Conservation (phyloP, 1,284 basidiomycete genomes). For the Mycena sp. region DNA sequence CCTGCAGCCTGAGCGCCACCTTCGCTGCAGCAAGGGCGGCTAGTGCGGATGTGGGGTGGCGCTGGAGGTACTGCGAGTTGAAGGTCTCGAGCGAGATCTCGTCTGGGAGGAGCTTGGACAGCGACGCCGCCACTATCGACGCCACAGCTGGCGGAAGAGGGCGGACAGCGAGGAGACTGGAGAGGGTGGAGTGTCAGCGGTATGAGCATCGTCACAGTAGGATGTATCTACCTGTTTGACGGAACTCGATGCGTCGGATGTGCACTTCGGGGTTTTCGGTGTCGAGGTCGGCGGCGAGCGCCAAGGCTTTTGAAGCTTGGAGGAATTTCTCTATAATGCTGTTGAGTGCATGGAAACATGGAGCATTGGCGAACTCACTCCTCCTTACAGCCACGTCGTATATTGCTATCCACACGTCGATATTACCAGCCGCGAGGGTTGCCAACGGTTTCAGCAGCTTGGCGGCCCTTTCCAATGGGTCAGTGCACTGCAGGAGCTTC, state of each 20-base stretch:
- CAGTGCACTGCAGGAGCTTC: conserved; percentile 70
- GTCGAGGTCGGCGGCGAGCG: conserved; percentile 65
- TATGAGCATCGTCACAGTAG: neutral
- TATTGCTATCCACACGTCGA: conserved; percentile 79
- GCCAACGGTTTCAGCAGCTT: conserved; percentile 80
- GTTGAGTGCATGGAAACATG: neutral
- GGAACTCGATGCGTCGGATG: conserved; percentile 74
- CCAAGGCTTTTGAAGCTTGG: conserved; percentile 80
- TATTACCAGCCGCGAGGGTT: conserved; percentile 56
- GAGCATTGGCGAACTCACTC: conserved; percentile 56
- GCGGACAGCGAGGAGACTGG: conserved; percentile 53
- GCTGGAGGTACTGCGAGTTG: conserved; percentile 82
- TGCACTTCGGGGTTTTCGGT: conserved; percentile 76
- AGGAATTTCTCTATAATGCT: conserved; percentile 76
- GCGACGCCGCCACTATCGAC: conserved; percentile 53
- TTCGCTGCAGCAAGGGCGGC: conserved; percentile 72
- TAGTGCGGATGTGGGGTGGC: conserved; percentile 55
- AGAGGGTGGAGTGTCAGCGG: neutral
- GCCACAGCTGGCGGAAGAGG: conserved; percentile 54
- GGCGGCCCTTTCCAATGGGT: conserved; percentile 82
- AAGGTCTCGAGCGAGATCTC: conserved; percentile 69
- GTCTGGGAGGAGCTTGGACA: conserved; percentile 64
- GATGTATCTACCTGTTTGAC: conserved; percentile 53
- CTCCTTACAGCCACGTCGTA: conserved; percentile 88
- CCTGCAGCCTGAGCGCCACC: conserved; percentile 56